Evolutionary conservation across 306 rosid species (phyloP), one percentile per base, ranked within the genome.

Genomic region (Chamaecrista fasciculata): DNA sequence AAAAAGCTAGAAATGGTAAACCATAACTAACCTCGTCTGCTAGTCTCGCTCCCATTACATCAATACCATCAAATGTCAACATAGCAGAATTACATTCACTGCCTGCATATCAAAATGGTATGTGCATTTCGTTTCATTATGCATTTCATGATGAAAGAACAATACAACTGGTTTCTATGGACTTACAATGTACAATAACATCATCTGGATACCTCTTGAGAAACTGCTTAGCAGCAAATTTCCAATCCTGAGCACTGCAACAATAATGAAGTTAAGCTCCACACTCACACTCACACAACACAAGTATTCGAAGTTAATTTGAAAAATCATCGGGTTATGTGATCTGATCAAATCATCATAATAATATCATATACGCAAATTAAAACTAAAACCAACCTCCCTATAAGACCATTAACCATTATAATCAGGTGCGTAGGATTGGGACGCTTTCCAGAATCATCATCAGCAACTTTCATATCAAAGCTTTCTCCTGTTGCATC

Each of bases 21-120:
- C 18, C 42, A 44, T 49, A 43, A 40, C 78, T 7, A 39, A 88
- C 98, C 96, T 93, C 98, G 53, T 85, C 81, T 18, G 92, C 94
- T 76, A 90, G 66, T 82, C 98, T 86, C 46, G 10, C 66, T 60
- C 66, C 66, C 48, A 86, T 86, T 64, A 88, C 86, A 72, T 93
- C 98, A 75, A 93, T 82, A 19, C 98, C 98, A 39, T 88, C 94
- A 55, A 90, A 83, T 25, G 98, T 93, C 85, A 83, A 68, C 79
- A 8, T 85, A 16, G 94, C 37, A 68, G 73, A 60, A 81, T 93
- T 90, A 61, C 87, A 67, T 72, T 86, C 81, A 80, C 98, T 90
- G 81, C 96, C 96, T 90, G 96, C 86, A 82, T 64, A 70, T 49
- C 83, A 79, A 61, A 72, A 47, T 43, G 39, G 48, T 57, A 73